phyloP scores from a whole-genome alignment of 257 asterid genomes.

The Solanum chaucha region DNA sequence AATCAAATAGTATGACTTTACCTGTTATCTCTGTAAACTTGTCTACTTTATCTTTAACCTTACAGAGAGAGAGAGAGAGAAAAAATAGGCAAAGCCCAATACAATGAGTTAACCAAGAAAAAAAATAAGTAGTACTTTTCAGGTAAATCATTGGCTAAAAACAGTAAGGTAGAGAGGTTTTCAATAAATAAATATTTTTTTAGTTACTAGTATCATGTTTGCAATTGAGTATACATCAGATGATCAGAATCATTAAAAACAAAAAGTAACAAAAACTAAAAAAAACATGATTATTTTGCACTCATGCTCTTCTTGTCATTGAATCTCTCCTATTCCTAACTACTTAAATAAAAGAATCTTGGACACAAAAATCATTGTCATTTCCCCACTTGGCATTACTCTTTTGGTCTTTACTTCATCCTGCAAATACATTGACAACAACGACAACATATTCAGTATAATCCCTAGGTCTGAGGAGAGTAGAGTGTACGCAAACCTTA shows the following conservation, averaged over 20 bases:
- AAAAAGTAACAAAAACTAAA: conserved; percentile 10
- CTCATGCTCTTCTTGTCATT: conserved; percentile 30
- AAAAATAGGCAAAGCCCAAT: conserved; percentile 8
- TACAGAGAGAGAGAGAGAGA: background rate
- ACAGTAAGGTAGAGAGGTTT: conserved; percentile 2
- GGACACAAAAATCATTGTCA: conserved; percentile 6
- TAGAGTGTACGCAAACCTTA: background rate
- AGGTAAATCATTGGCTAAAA: conserved; percentile 52
- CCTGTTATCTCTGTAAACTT: conserved; percentile 21
- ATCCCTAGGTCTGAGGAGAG: background rate
- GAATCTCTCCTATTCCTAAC: conserved; percentile 20
- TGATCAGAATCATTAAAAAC: conserved; percentile 23
- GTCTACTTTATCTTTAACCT: conserved; percentile 13
- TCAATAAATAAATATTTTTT: conserved; percentile 10
- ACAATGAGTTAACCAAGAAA: conserved; percentile 26
- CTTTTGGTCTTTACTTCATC: conserved; percentile 5
- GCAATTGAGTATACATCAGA: conserved; percentile 38
- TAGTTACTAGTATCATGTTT: conserved; percentile 27
- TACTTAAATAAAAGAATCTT: conserved; percentile 51
- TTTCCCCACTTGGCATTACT: conserved; percentile 21
- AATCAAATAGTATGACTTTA: background rate
- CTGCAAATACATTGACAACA: conserved; percentile 22
- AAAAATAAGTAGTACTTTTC: conserved; percentile 26
- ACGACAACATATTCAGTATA: background rate
- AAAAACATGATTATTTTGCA: conserved; percentile 29